These are phyloP conservation scores for Hippophae tibetana DNA, from an alignment of 306 rosid species.

Conservation along the genomic window DNA sequence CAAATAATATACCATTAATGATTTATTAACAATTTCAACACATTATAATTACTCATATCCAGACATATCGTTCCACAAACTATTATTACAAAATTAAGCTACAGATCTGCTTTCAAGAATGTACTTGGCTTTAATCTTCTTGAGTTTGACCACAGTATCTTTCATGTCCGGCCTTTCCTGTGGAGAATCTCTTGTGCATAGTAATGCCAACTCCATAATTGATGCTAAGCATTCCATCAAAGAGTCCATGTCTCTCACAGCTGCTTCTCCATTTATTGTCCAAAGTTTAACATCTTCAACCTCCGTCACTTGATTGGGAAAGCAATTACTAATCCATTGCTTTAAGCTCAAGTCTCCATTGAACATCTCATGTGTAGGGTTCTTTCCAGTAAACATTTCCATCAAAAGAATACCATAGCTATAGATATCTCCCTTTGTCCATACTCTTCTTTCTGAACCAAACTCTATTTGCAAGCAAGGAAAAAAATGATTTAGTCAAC, in stretches of 20 bases:
- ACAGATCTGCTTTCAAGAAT: no score
- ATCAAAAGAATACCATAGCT: constrained; percentile 10
- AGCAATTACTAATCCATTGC: neutral
- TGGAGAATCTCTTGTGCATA: neutral
- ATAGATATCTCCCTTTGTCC: constrained; percentile 1
- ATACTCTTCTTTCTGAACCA: constrained; percentile 7
- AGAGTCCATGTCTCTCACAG: neutral
- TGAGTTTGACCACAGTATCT: neutral
- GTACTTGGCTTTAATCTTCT: neutral
- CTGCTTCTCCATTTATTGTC: neutral
- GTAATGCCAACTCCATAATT: neutral
- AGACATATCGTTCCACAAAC: no score
- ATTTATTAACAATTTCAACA: no score
- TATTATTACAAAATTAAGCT: no score
- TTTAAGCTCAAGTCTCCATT: neutral
- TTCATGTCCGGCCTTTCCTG: neutral
- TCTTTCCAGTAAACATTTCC: constrained; percentile 11
- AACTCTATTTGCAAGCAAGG: neutral
- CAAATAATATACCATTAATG: no score
- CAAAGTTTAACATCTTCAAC: neutral
- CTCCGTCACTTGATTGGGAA: neutral
- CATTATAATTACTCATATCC: no score
- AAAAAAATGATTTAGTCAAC: neutral
- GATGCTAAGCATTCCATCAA: neutral
- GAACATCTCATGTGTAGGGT: constrained; percentile 1